Percentiles rank a stretch among this genome's conserved stretches.
These are phyloP conservation scores for Bassia scoparia DNA, from an alignment of 148 eudicot species.

Conservation along the genomic window DNA sequence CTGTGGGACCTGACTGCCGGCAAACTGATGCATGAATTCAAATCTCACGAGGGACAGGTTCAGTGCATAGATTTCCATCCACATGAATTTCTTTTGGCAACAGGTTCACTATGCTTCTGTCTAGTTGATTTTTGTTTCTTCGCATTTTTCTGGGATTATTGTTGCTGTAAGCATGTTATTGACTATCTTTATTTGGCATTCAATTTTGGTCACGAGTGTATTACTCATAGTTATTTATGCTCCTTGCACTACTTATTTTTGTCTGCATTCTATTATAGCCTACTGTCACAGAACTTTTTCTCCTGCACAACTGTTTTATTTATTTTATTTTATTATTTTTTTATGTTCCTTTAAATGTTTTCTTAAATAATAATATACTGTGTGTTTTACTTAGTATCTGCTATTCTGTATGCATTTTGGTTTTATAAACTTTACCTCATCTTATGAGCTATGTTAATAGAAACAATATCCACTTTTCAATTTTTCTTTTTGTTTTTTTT, in stretches of 20 bases:
- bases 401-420: neutral
- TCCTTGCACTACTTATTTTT: neutral
- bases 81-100: conserved; percentile 91
- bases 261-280: too few relatives aligned
- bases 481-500: neutral
- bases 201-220: neutral
- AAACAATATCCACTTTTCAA: neutral
- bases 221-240: too few relatives aligned
- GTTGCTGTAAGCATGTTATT: neutral
- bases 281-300: too few relatives aligned
- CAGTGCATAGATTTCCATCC: conserved; percentile 99
- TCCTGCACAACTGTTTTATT: too few relatives aligned
- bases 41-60: conserved; percentile 88
- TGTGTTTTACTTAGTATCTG: neutral
- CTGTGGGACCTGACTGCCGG: conserved; percentile 99
- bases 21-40: conserved; percentile 92
- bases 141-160: conserved; percentile 16
- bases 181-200: conserved; percentile 2
- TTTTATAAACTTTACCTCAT: neutral
- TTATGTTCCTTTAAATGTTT: too few relatives aligned
- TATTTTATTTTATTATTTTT: too few relatives aligned
- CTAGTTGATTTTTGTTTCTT: neutral
- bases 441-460: neutral
- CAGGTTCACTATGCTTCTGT: conserved; percentile 51
- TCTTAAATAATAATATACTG: neutral